Evolutionary conservation across 2,329 filamentous ascomycete genomes (phyloP).

Genomic region (Cladosporium sp.): DNA sequence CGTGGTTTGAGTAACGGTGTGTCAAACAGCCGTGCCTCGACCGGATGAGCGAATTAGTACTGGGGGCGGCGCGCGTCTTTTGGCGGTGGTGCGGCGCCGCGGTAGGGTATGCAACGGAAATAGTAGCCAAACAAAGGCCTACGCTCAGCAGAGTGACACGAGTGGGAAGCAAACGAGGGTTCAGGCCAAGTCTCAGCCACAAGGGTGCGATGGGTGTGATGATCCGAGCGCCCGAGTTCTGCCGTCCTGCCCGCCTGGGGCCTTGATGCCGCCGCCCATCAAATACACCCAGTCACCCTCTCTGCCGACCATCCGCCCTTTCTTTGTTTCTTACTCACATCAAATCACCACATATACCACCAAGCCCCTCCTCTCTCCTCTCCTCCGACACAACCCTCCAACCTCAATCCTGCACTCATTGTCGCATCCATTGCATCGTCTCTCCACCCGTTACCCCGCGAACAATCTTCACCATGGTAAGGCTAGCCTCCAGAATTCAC

Average conservation of each 20-base stretch:
- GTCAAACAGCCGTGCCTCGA: background rate
- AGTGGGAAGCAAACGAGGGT: background rate
- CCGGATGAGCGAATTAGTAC: background rate
- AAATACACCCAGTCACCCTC: no score
- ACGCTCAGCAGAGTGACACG: background rate
- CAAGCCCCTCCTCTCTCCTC: background rate
- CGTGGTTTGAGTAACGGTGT: no score
- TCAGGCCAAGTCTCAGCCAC: slow-evolving; percentile 8
- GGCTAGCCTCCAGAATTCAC: slow-evolving; percentile 4
- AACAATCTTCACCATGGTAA: slow-evolving; percentile 19
- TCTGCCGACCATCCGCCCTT: no score
- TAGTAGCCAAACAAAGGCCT: no score
- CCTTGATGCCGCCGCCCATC: no score
- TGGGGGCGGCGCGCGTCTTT: background rate
- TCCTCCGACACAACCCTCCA: background rate
- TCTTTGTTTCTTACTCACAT: background rate
- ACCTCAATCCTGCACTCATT: no score
- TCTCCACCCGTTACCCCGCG: slow-evolving; percentile 3
- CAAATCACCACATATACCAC: background rate
- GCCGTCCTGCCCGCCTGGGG: background rate
- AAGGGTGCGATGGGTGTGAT: background rate
- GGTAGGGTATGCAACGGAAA: no score
- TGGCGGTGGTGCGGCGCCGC: background rate
- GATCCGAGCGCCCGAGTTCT: slow-evolving; percentile 1
- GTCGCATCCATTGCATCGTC: no score